Evolutionary conservation across 1,139 yeast species (phyloP), one percentile per base, ranked within the genome.

Genomic region (Taiozyma onychis): DNA sequence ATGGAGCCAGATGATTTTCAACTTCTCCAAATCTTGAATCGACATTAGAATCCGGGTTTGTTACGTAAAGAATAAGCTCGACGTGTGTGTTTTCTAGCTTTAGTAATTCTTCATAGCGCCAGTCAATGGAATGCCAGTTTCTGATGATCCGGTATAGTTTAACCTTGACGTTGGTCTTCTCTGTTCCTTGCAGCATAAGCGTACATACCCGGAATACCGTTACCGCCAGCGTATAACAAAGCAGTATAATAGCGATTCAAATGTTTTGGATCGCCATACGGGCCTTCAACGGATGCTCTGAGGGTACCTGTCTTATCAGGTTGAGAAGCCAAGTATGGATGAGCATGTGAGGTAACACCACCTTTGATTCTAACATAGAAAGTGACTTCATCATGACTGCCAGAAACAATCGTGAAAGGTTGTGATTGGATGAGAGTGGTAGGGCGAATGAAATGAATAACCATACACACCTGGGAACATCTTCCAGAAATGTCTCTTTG

Each of bases 171-270:
- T 26, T 56, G 18, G 6, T 48, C 11, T 21, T 32, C 28, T 35
- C 45, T 4, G 39, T 22, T 3, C 44, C 24, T 13, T 45, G 44
- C 11, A 6, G 47, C 48, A 51, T 69, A 66, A 35, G 68, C 60
- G 54, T 65, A 66, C 21, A 75, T 57, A 2, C 83, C 81, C 5
- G 93, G 83, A 54, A 86, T 75, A 62, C 93, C 95, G 49, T 83
- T 81, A 49, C 89, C 88, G 57, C 89, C 85, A 1, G 83, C 80
- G 53, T 83, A 60, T 50, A 83, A 71, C 18, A 83, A 63, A 7
- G 73, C 71, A 43, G 74, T 76, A 50, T 78, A 81, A 60, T 76
- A 83, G 52, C 76, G 71, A 53, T 75, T 75, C 47, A 80, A 60
- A 62, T 86, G 76, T 59, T 78, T 62, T 58, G 73, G 64, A 57